phyloP scores from a whole-genome alignment of 495 filamentous ascomycete species.

The Annulohypoxylon stygium region DNA sequence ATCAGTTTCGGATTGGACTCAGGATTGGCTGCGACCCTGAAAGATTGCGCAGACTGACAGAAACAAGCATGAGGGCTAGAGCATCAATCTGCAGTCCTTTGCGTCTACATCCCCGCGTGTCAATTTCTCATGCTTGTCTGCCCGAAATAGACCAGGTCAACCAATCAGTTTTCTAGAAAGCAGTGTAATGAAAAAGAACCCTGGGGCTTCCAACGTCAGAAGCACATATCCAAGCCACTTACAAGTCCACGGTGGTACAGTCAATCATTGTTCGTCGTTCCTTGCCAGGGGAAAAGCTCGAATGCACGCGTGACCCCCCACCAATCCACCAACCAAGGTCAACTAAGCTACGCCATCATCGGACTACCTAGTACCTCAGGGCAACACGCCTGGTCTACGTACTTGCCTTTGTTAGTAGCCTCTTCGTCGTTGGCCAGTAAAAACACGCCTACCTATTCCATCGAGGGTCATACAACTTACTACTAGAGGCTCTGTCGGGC shows the following conservation, averaged over 20 bases:
- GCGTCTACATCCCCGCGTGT: slow-evolving; percentile 20
- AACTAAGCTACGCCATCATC: not conserved
- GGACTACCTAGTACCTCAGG: not conserved
- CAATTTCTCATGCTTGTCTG: slow-evolving; percentile 36
- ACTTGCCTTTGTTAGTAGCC: slow-evolving; percentile 30
- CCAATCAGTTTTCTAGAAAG: slow-evolving; percentile 28
- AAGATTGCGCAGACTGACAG: slow-evolving; percentile 13
- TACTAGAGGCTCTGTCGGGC: slow-evolving; percentile 40
- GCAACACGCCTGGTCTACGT: slow-evolving; percentile 1
- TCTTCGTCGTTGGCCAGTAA: slow-evolving; percentile 27
- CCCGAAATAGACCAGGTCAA: slow-evolving; percentile 23
- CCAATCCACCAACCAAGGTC: not conserved
- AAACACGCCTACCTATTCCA: slow-evolving; percentile 16
- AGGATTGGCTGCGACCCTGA: slow-evolving; percentile 21
- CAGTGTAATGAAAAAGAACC: slow-evolving; percentile 13
- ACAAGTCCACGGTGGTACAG: slow-evolving; percentile 32
- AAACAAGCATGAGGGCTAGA: slow-evolving; percentile 10
- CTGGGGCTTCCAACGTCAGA: slow-evolving; percentile 28
- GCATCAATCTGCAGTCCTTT: slow-evolving; percentile 1
- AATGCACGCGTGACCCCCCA: slow-evolving; percentile 40
- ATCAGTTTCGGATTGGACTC: slow-evolving; percentile 5
- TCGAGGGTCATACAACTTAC: slow-evolving; percentile 2
- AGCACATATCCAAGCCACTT: slow-evolving; percentile 35
- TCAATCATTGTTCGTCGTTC: slow-evolving; percentile 35
- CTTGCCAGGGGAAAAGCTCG: slow-evolving; percentile 29